phyloP scores from a whole-genome alignment of 345 rosid species.

The Rhodamnia argentea region DNA sequence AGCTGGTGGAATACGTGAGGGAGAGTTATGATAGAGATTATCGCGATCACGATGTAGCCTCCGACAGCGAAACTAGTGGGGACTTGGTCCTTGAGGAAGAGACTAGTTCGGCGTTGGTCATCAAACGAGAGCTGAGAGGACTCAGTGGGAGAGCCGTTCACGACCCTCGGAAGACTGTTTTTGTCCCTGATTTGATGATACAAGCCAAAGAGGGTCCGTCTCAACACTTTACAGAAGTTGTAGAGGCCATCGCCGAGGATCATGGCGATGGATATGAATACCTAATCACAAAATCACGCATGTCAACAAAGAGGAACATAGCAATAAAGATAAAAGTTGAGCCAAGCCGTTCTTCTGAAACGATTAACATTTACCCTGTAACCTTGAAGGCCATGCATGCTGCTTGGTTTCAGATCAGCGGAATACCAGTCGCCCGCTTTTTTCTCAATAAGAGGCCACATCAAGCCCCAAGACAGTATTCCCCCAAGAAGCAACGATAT shows the following conservation, averaged over 20 bases:
- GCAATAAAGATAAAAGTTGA: neutral
- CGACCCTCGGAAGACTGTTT: conserved; percentile 25
- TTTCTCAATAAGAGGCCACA: conserved; percentile 75
- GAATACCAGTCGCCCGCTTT: conserved; percentile 55
- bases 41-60: conserved; percentile 45
- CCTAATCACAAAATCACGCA: conserved; percentile 10
- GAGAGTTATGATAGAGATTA: conserved; percentile 32
- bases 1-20: conserved; percentile 57
- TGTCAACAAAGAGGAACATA: neutral
- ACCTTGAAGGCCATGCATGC: conserved; percentile 59
- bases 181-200: conserved; percentile 25
- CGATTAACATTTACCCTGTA: conserved; percentile 37
- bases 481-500: conserved; percentile 61
- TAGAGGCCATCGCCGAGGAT: conserved; percentile 80
- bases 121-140: conserved; percentile 34
- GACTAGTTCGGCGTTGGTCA: conserved; percentile 44
- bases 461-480: conserved; percentile 70
- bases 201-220: conserved; percentile 42
- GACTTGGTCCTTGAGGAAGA: conserved; percentile 73
- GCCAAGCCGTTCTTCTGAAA: neutral
- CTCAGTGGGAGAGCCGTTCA: conserved; percentile 17
- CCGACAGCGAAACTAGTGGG: conserved; percentile 55
- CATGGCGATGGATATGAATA: conserved; percentile 70
- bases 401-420: conserved; percentile 19
- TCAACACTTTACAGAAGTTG: conserved; percentile 63